Evolutionary conservation across 805 yeast species (phyloP).

Genomic region (Priceomyces carsonii): DNA sequence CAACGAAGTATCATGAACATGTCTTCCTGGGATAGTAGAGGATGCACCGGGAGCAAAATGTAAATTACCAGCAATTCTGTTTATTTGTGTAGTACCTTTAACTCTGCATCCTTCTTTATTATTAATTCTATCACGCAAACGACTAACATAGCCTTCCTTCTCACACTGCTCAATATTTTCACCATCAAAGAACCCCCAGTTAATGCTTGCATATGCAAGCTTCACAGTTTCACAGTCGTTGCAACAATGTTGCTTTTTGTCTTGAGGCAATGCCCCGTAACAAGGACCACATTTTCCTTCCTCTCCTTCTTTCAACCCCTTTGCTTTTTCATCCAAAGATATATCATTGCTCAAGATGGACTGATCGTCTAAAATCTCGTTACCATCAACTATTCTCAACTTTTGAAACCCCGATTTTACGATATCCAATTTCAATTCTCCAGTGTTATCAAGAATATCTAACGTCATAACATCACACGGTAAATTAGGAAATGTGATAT

Average conservation of each 20-base stretch:
- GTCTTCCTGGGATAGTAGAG: conserved; percentile 56
- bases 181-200: conserved; percentile 94
- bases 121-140: conserved; percentile 53
- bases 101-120: conserved; percentile 82
- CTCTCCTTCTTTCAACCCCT: conserved; percentile 30
- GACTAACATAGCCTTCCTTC: conserved; percentile 77
- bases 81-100: conserved; percentile 74
- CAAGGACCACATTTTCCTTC: conserved; percentile 79
- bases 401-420: conserved; percentile 69
- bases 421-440: conserved; percentile 78
- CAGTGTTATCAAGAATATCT: conserved; percentile 87
- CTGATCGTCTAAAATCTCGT: conserved; percentile 32
- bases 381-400: conserved; percentile 49
- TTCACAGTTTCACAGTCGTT: conserved; percentile 82
- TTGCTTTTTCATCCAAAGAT: conserved; percentile 30
- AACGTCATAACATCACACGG: conserved; percentile 84
- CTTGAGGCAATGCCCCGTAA: conserved; percentile 78
- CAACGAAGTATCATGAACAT: conserved; percentile 82
- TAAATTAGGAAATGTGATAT: conserved; percentile 76
- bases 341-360: conserved; percentile 21
- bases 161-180: conserved; percentile 87
- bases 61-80: conserved; percentile 84
- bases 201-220: conserved; percentile 69
- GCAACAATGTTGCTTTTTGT: conserved; percentile 61
- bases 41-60: conserved; percentile 97